Conservation (phyloP, 148 eudicot species). For the Camellia japonica region DNA sequence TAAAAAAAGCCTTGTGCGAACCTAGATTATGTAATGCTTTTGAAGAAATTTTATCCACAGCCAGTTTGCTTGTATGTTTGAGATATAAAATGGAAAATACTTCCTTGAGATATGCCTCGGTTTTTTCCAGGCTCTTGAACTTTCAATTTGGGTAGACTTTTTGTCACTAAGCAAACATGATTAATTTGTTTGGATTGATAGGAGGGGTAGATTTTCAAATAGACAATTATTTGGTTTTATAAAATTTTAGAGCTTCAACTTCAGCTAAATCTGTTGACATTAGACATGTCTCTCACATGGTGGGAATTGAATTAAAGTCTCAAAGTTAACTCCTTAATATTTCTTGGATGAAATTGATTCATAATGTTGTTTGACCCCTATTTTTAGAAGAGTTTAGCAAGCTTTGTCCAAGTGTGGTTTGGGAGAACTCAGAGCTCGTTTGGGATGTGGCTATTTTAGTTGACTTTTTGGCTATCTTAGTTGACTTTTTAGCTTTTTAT, state of each 20-base stretch:
- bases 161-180: not conserved
- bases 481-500: no score
- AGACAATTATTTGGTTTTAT: not conserved
- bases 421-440: not conserved
- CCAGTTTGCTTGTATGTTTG: not conserved
- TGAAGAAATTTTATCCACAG: not conserved
- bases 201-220: not conserved
- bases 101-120: not conserved
- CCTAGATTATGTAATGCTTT: not conserved
- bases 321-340: not conserved
- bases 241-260: not conserved
- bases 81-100: constrained; percentile 5
- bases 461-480: no score
- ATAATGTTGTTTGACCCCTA: not conserved
- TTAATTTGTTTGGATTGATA: not conserved
- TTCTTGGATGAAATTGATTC: not conserved
- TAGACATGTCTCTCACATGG: not conserved
- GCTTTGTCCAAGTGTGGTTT: not conserved
- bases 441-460: no score
- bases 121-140: not conserved
- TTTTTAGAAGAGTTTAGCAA: no score
- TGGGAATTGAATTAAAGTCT: not conserved
- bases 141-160: not conserved
- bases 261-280: not conserved
- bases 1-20: not conserved